A percentile compares a stretch with the other conserved stretches of the same genome.
phyloP scores from a whole-genome alignment of 2,329 filamentous ascomycete species.

The Phaeosphaeria sp. region DNA sequence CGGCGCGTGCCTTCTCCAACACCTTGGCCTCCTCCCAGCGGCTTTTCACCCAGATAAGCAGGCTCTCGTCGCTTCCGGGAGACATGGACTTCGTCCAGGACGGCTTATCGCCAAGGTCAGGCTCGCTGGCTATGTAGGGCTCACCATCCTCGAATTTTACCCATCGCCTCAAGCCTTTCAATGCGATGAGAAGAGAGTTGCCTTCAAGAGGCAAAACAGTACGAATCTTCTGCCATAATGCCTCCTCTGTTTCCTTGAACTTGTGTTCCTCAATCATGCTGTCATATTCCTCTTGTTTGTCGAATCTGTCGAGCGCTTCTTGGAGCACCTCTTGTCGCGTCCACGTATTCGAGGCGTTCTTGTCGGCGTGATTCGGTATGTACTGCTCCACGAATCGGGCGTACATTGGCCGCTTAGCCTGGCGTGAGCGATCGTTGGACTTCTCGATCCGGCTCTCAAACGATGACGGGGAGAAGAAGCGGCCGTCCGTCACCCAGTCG shows the following conservation, averaged over 20 bases:
- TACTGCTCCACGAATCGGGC: slow-evolving; percentile 68
- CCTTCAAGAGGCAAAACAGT: slow-evolving; percentile 36
- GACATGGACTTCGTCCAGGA: slow-evolving; percentile 30
- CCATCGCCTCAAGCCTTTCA: slow-evolving; percentile 45
- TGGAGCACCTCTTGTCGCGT: slow-evolving; percentile 56
- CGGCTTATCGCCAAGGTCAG: slow-evolving; percentile 20
- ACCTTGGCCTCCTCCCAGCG: slow-evolving; percentile 40
- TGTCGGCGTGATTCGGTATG: slow-evolving; percentile 60
- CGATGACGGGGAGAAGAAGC: slow-evolving; percentile 62
- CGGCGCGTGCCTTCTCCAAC: slow-evolving; percentile 36
- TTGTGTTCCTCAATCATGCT: slow-evolving; percentile 48
- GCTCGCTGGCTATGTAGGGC: slow-evolving; percentile 21
- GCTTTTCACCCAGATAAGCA: slow-evolving; percentile 38
- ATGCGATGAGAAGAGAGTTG: slow-evolving; percentile 25
- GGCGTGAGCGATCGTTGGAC: slow-evolving; percentile 63
- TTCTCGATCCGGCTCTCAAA: slow-evolving; percentile 43
- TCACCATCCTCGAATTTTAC: slow-evolving; percentile 35
- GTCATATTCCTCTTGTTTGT: slow-evolving; percentile 54
- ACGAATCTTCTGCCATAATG: slow-evolving; percentile 56
- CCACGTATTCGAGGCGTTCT: slow-evolving; percentile 25
- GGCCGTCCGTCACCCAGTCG: slow-evolving; percentile 64
- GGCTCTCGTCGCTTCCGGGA: slow-evolving; percentile 9
- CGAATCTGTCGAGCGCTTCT: slow-evolving; percentile 62
- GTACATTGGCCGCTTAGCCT: slow-evolving; percentile 64
- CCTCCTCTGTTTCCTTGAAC: slow-evolving; percentile 43